phyloP scores from a whole-genome alignment of 148 eudicot genomes.

The Vaccinium myrtillus region DNA sequence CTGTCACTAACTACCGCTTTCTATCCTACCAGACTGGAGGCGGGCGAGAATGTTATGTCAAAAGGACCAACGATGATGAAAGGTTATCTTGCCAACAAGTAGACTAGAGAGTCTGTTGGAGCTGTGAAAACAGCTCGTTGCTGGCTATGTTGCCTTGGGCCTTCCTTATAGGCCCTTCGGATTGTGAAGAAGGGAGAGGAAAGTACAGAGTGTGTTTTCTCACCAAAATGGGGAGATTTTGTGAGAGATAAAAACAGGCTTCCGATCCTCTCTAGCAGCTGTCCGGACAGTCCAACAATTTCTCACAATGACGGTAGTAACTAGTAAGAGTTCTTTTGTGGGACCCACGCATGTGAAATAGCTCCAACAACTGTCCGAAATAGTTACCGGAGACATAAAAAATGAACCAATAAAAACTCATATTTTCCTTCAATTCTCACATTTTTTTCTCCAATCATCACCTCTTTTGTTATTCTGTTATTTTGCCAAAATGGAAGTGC shows the following conservation, averaged over 20 bases:
- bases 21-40: too few species aligned
- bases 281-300: too few species aligned
- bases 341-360: background rate
- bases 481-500: too few species aligned
- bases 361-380: background rate
- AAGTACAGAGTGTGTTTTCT: background rate
- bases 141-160: background rate
- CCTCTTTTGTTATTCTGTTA: too few species aligned
- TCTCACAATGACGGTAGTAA: background rate
- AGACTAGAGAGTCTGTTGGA: background rate
- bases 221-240: background rate
- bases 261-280: background rate
- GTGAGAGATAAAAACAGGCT: background rate
- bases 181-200: background rate
- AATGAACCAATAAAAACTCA: background rate
- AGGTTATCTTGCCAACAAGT: background rate
- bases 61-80: too few species aligned
- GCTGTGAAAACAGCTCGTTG: background rate
- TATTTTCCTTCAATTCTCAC: background rate
- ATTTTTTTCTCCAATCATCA: too few species aligned
- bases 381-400: too few species aligned
- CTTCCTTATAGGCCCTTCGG: background rate
- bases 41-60: too few species aligned
- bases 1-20: too few species aligned
- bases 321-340: background rate